Percentiles rank a stretch among this genome's conserved stretches.
Conservation (phyloP, 2,329 filamentous ascomycete species). For the Ciborinia camelliae region DNA sequence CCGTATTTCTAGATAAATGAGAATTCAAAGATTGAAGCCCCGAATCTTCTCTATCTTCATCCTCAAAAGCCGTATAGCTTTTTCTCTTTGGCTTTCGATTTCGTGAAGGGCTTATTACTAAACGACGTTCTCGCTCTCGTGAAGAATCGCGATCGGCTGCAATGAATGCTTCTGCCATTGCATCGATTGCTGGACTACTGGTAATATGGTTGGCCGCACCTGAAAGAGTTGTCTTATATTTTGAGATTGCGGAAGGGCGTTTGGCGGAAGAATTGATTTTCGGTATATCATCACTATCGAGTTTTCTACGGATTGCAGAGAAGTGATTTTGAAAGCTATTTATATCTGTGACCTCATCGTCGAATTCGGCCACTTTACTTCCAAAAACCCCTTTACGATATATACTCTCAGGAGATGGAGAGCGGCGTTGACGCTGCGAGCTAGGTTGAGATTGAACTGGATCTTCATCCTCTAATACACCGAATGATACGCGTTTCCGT, state of each 20-base stretch:
- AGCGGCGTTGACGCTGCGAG: conserved; percentile 19
- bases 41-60: conserved; percentile 1
- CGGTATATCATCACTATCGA: conserved; percentile 18
- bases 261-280: conserved; percentile 19
- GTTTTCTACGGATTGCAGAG: conserved; percentile 7
- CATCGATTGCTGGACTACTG: conserved; percentile 44
- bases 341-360: conserved; percentile 23
- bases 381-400: conserved; percentile 8
- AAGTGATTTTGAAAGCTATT: conserved; percentile 27
- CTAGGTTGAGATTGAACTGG: background rate
- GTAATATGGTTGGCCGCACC: conserved; percentile 17
- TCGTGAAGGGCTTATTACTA: conserved; percentile 32
- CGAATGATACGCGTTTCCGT: conserved; percentile 35
- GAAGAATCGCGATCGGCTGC: conserved; percentile 42
- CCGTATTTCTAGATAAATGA: background rate
- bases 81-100: background rate
- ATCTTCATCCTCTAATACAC: conserved; percentile 18
- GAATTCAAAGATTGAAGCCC: background rate
- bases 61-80: background rate
- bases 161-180: conserved; percentile 50
- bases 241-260: conserved; percentile 23
- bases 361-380: conserved; percentile 22
- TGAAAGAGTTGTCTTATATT: conserved; percentile 24
- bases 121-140: conserved; percentile 20
- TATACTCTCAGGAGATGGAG: conserved; percentile 26